Percentiles rank a stretch among this genome's conserved stretches.
Evolutionary conservation across 208 protist genomes (phyloP).

Genomic region (Trypanosomatidae sp.): DNA sequence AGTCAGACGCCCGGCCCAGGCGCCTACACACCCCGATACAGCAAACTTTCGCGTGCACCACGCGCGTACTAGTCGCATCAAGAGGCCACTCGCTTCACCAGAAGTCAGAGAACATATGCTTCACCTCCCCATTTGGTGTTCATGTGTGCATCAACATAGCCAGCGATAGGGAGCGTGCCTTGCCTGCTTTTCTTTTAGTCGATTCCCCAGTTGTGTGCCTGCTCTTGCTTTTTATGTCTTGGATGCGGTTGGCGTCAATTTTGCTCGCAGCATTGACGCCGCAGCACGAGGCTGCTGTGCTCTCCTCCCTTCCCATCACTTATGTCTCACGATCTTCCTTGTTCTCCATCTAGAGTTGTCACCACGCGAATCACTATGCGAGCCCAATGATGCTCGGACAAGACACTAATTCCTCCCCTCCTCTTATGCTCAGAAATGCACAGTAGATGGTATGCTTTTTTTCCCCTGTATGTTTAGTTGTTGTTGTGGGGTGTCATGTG

Average conservation of each 20-base stretch:
- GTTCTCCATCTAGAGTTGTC: background rate
- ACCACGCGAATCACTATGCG: background rate
- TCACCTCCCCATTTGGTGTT: background rate
- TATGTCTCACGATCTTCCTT: background rate
- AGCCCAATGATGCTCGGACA: background rate
- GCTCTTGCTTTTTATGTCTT: background rate
- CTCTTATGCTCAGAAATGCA: background rate
- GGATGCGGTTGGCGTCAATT: background rate
- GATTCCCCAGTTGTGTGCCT: background rate
- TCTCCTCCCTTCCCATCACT: background rate
- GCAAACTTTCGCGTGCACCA: constrained; percentile 57
- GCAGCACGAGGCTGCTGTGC: background rate
- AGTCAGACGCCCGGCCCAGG: constrained; percentile 62
- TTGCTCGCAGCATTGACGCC: background rate
- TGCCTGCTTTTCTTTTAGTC: background rate
- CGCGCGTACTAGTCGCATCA: constrained; percentile 7
- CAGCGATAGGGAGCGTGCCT: background rate
- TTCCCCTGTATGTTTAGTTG: no score
- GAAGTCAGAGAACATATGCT: background rate
- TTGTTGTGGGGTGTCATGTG: background rate
- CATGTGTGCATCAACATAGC: background rate
- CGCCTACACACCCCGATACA: constrained; percentile 78
- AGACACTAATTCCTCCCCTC: background rate
- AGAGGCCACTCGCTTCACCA: background rate
- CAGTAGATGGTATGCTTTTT: background rate